Evolutionary conservation across 1,284 basidiomycete species (phyloP).

Genomic region (Pseudozyma sp.): DNA sequence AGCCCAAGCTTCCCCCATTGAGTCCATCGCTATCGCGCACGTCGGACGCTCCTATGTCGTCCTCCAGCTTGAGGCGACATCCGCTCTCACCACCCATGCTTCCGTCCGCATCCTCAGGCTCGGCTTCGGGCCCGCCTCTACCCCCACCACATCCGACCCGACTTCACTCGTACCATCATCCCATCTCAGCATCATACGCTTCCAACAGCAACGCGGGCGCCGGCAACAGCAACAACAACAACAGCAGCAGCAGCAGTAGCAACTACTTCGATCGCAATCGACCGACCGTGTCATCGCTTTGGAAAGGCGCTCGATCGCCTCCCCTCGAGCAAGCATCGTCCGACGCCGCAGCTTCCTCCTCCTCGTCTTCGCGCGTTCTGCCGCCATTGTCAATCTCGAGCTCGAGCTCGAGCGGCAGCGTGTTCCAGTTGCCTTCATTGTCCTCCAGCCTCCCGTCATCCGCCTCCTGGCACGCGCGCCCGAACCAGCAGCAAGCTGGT

Average conservation of each 20-base stretch:
- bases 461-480: constrained; percentile 28
- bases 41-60: constrained; percentile 7
- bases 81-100: constrained; percentile 25
- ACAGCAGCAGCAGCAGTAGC: constrained; percentile 5
- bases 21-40: constrained; percentile 17
- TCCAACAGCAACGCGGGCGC: constrained; percentile 10
- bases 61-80: constrained; percentile 13
- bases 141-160: constrained; percentile 39
- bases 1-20: constrained; percentile 18
- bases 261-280: constrained; percentile 26
- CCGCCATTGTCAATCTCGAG: constrained; percentile 30
- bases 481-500: constrained; percentile 4
- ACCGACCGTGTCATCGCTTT: constrained; percentile 21
- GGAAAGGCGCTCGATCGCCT: constrained; percentile 34
- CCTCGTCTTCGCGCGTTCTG: constrained; percentile 32
- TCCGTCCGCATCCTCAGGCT: constrained; percentile 12
- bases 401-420: constrained; percentile 20
- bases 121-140: constrained; percentile 5
- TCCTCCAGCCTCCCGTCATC: constrained; percentile 37
- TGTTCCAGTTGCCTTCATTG: constrained; percentile 41
- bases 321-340: constrained; percentile 37
- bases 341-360: constrained; percentile 12
- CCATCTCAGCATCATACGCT: constrained; percentile 43
- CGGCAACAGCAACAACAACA: constrained; percentile 11
- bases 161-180: constrained; percentile 46